Evolutionary conservation across 2,329 filamentous ascomycete species (phyloP).

Genomic region (Knufia petricola): DNA sequence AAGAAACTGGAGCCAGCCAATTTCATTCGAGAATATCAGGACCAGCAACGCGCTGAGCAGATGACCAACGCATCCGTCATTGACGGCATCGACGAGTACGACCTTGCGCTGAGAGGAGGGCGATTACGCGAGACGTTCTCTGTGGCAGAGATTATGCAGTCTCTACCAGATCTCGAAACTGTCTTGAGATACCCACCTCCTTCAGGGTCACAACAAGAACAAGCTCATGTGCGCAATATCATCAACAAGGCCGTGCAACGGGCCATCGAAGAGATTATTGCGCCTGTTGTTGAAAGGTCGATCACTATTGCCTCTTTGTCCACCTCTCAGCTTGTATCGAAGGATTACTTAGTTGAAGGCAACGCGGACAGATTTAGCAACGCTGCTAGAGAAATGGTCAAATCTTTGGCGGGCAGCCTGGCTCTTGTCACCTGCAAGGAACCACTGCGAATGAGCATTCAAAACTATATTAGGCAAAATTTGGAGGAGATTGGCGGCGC

Average conservation of each 20-base stretch:
- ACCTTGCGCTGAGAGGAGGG: constrained; percentile 59
- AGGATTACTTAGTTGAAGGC: constrained; percentile 89
- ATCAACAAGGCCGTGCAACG: constrained; percentile 78
- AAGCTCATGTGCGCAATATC: constrained; percentile 58
- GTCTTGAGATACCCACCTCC: constrained; percentile 70
- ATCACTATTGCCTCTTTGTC: constrained; percentile 97
- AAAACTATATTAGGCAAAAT: constrained; percentile 82
- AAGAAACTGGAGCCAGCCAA: constrained; percentile 82
- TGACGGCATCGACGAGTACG: constrained; percentile 74
- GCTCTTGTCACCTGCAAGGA: constrained; percentile 98
- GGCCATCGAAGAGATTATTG: constrained; percentile 91
- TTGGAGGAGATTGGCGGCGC: constrained; percentile 32
- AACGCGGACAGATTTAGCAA: constrained; percentile 79
- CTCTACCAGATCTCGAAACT: constrained; percentile 73
- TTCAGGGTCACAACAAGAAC: constrained; percentile 65
- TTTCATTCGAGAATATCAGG: constrained; percentile 65
- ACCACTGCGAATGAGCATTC: constrained; percentile 89
- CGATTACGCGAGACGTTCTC: constrained; percentile 65
- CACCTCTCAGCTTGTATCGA: constrained; percentile 87
- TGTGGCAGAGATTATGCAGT: constrained; percentile 64
- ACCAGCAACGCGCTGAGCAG: constrained; percentile 30
- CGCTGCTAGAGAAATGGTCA: constrained; percentile 87
- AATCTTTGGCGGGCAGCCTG: constrained; percentile 84
- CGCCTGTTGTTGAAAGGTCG: constrained; percentile 91
- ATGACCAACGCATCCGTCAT: constrained; percentile 51